These are phyloP conservation scores for Bruguiera sexangula DNA, from an alignment of 345 rosid genomes.

Conservation along the genomic window DNA sequence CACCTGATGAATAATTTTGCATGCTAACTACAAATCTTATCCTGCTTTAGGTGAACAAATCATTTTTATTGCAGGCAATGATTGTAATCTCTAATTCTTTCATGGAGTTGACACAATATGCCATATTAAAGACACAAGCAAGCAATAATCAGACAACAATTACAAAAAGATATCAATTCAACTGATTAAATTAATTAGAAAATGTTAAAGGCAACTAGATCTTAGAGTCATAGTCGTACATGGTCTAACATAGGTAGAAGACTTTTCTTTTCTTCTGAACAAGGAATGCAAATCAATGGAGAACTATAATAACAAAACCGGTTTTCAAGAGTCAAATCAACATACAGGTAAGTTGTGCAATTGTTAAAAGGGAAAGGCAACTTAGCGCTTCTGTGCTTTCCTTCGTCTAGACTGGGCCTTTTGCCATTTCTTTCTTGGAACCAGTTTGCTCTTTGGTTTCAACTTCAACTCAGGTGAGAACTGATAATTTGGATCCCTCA, in stretches of 20 bases:
- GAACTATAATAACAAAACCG: not conserved
- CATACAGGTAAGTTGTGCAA: not conserved
- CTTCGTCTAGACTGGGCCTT: conserved; percentile 75
- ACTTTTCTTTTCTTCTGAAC: not conserved
- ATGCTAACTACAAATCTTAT: not conserved
- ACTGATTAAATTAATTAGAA: too few relatives aligned
- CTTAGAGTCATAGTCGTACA: not conserved
- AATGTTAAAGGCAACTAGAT: not conserved
- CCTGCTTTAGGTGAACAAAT: not conserved
- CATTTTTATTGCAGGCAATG: not conserved
- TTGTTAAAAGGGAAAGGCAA: not conserved
- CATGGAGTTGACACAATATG: too few relatives aligned
- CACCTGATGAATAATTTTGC: not conserved
- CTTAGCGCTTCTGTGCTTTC: conserved; percentile 75
- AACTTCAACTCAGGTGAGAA: conserved; percentile 84
- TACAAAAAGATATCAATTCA: too few relatives aligned
- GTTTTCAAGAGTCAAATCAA: not conserved
- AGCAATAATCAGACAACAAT: too few relatives aligned
- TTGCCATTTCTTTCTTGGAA: conserved; percentile 88
- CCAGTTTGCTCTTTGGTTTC: conserved; percentile 89
- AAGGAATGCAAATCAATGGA: not conserved
- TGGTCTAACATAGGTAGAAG: not conserved
- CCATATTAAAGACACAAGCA: too few relatives aligned
- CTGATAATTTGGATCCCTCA: conserved; percentile 89
- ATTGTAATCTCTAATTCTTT: too few relatives aligned